Evolutionary conservation across 352 stramenopile species (phyloP).

Genomic region (Globisporangium paroecandrum): DNA sequence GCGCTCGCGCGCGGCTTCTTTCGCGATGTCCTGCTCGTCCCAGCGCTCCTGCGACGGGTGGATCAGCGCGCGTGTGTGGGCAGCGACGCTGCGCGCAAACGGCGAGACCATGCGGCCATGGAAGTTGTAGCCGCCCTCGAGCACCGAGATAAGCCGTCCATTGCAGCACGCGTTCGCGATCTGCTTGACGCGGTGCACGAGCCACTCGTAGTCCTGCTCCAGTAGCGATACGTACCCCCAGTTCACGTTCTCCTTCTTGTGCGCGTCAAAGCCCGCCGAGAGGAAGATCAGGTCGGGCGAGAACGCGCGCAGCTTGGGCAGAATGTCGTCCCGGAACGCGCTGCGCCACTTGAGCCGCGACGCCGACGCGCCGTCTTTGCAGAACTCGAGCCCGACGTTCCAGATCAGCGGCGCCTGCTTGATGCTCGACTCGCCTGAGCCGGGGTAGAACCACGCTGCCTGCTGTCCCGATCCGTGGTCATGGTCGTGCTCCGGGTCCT

Average conservation of each 20-base stretch:
- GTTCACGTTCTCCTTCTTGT: conserved; percentile 79
- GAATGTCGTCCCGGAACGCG: conserved; percentile 64
- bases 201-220: conserved; percentile 86
- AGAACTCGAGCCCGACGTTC: conserved; percentile 64
- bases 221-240: conserved; percentile 73
- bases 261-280: conserved; percentile 76
- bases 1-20: conserved; percentile 49
- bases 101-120: conserved; percentile 77
- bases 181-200: conserved; percentile 67
- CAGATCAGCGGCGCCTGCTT: conserved; percentile 48
- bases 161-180: conserved; percentile 70
- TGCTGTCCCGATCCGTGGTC: conserved; percentile 20
- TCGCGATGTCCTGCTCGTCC: conserved; percentile 41
- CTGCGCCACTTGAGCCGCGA: conserved; percentile 73
- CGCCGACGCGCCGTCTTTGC: conserved; percentile 42
- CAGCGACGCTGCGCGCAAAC: conserved; percentile 74
- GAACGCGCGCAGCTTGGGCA: conserved; percentile 58
- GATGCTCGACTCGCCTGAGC: conserved; percentile 46
- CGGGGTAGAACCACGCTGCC: conserved; percentile 78
- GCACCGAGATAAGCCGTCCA: conserved; percentile 74
- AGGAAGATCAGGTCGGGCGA: conserved; percentile 79
- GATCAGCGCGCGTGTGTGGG: conserved; percentile 58
- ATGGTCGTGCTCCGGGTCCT: conserved; percentile 58
- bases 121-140: conserved; percentile 88
- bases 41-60: conserved; percentile 45